A percentile compares a stretch with the other conserved stretches of the same genome.
Evolutionary conservation across 176 grass and related monocot species (phyloP).

Genomic region (Secale cereale): DNA sequence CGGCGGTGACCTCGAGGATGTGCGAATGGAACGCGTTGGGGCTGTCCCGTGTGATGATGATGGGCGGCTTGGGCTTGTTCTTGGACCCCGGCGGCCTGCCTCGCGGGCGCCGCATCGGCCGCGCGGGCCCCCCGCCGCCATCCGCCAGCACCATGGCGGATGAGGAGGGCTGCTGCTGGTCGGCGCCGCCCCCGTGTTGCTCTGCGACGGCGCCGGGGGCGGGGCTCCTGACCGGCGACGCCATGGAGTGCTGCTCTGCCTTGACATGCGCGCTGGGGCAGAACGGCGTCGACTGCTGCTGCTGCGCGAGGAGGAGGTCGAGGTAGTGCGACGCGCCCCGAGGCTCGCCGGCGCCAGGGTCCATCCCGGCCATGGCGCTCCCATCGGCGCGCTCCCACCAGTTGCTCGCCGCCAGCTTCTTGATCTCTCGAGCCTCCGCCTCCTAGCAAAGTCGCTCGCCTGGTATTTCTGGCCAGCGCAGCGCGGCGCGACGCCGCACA

Average conservation of each 20-base stretch:
- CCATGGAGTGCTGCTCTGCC: slow-evolving; percentile 51
- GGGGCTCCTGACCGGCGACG: slow-evolving; percentile 7
- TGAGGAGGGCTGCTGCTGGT: slow-evolving; percentile 52
- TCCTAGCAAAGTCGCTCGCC: not conserved
- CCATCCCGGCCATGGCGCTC: slow-evolving; percentile 49
- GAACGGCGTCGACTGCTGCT: not conserved
- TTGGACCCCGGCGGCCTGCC: slow-evolving; percentile 80
- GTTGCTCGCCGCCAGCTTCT: slow-evolving; percentile 78
- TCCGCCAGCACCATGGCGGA: slow-evolving; percentile 37
- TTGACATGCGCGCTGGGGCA: slow-evolving; percentile 30
- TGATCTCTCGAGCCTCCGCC: slow-evolving; percentile 14
- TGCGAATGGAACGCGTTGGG: slow-evolving; percentile 88
- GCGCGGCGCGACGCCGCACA: slow-evolving; percentile 15
- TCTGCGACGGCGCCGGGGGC: not conserved
- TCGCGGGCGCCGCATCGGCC: slow-evolving; percentile 41
- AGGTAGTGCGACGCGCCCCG: slow-evolving; percentile 58
- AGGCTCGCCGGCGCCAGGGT: slow-evolving; percentile 9
- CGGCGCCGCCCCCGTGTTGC: not conserved
- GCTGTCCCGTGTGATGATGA: slow-evolving; percentile 78
- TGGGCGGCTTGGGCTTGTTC: slow-evolving; percentile 92
- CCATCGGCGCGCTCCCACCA: slow-evolving; percentile 77
- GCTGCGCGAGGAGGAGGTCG: slow-evolving; percentile 52
- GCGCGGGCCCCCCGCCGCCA: slow-evolving; percentile 17
- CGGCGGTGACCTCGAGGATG: slow-evolving; percentile 71
- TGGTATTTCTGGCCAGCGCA: not conserved